phyloP scores from a whole-genome alignment of 2,329 filamentous ascomycete species.

The Aspergillus oerlinghausenensis region DNA sequence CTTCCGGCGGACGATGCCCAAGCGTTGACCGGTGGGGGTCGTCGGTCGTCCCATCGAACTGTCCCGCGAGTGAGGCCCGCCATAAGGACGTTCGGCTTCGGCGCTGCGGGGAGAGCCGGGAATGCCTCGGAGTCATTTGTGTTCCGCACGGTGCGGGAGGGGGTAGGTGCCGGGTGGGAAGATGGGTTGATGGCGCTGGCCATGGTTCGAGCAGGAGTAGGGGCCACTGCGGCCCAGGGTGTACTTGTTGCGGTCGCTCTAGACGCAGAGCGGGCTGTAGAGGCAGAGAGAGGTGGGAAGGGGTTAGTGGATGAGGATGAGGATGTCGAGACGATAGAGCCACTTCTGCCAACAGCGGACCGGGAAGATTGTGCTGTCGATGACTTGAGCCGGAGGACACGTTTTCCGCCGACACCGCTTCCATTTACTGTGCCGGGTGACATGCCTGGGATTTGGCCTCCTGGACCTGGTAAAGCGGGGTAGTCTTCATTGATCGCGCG shows the following conservation, averaged over 20 bases:
- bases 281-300: constrained; percentile 43
- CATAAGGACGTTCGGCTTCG: constrained; percentile 60
- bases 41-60: constrained; percentile 42
- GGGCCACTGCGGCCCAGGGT: constrained; percentile 22
- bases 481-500: constrained; percentile 95
- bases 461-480: constrained; percentile 73
- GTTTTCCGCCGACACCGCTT: constrained; percentile 54
- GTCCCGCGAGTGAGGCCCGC: constrained; percentile 44
- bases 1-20: constrained; percentile 32
- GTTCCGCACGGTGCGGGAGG: constrained; percentile 18
- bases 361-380: constrained; percentile 65
- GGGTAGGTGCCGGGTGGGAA: constrained; percentile 22
- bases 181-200: constrained; percentile 23
- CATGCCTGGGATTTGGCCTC: constrained; percentile 59
- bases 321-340: constrained; percentile 38
- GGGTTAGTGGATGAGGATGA: constrained; percentile 38
- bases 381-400: constrained; percentile 64
- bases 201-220: constrained; percentile 17
- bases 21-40: constrained; percentile 30
- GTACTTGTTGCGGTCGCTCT: constrained; percentile 19
- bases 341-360: constrained; percentile 58
- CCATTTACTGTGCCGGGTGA: constrained; percentile 46
- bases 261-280: constrained; percentile 19
- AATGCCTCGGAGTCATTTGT: constrained; percentile 58
- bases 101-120: constrained; percentile 73